Base-by-base conservation (phyloP, 805 yeast genomes). In the Candida montana region DNA sequence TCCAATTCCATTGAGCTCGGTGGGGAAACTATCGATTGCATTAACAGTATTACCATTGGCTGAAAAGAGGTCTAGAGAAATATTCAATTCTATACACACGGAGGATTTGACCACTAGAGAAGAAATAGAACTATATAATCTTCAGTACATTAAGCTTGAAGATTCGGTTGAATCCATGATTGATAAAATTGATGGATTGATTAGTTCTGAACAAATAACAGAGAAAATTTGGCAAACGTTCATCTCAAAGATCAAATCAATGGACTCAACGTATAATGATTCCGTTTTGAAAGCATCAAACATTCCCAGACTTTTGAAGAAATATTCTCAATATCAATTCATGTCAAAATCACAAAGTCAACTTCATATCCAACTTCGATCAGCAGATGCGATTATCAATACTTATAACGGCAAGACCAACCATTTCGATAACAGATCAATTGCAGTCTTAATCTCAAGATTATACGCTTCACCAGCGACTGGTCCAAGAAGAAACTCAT, bases 341-440 rank as follows among this genome's bases (percentile, higher is more conserved):
- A 18, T 39, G 12, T 10, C n/a, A 2, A 34, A 41, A 21, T 43
- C 47, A 13, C 39, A 39, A 29, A 29, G 23, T 11, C 12, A 11
- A 8, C 31, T 46, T 1, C 40, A 36, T 12, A 31, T 37, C 12
- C 24, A 40, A 3, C n/a, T 46, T 15, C 20, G 18, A 6, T n/a
- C 45, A 7, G 23, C 15, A 10, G 32, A 37, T 2, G n/a, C 39
- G 10, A 31, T 39, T 7, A 2, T 43, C 20, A 27, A 28, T 4
- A 24, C 33, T 16, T 29, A 28, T 23, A 13, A 38, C 15, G 42
- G 40, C 3, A n/a, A n/a, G 4, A 20, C 32, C 2, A 42, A 35
- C 16, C 32, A 42, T 7, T 30, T 53, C 10, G 53, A 48, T 32
- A 46, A 52, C 36, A 50, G 37, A 26, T 50, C 54, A 19, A 27